These are phyloP conservation scores for Desmodesmus armatus DNA, from an alignment of 139 green algal species.

Conservation along the genomic window DNA sequence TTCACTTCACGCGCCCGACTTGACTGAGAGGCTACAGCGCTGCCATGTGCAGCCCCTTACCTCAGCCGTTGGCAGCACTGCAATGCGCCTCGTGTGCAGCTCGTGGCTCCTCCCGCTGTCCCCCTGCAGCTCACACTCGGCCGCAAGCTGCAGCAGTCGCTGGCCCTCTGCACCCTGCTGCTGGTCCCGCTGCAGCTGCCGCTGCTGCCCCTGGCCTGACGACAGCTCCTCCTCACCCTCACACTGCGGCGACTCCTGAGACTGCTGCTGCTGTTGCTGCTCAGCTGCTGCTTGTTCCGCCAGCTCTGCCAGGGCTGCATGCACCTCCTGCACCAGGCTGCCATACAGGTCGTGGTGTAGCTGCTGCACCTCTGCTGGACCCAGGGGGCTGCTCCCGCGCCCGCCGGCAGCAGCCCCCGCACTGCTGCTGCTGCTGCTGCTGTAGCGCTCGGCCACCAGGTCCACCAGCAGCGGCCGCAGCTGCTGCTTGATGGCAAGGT, in stretches of 20 bases:
- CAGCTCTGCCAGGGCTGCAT: neutral
- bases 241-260: neutral
- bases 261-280: slow-evolving; percentile 32
- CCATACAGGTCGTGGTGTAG: slow-evolving; percentile 32
- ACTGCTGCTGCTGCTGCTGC: neutral
- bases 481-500: slow-evolving; percentile 17
- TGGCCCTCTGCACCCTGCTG: neutral
- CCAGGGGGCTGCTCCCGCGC: neutral
- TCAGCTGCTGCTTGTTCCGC: neutral
- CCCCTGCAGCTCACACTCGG: slow-evolving; percentile 26
- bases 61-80: slow-evolving; percentile 14
- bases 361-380: slow-evolving; percentile 19
- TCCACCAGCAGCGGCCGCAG: slow-evolving; percentile 26
- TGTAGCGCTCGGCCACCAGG: slow-evolving; percentile 10
- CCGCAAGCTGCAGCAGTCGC: slow-evolving; percentile 36
- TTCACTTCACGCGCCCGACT: too few relatives aligned
- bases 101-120: neutral
- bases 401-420: neutral
- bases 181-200: neutral
- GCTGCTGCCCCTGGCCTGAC: neutral
- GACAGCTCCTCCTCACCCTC: neutral
- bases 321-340: slow-evolving; percentile 16
- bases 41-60: neutral
- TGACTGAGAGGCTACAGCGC: too few relatives aligned
- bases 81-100: slow-evolving; percentile 20